Base-by-base conservation (phyloP, 768 basidiomycete genomes). In the Calocera viscosa region DNA sequence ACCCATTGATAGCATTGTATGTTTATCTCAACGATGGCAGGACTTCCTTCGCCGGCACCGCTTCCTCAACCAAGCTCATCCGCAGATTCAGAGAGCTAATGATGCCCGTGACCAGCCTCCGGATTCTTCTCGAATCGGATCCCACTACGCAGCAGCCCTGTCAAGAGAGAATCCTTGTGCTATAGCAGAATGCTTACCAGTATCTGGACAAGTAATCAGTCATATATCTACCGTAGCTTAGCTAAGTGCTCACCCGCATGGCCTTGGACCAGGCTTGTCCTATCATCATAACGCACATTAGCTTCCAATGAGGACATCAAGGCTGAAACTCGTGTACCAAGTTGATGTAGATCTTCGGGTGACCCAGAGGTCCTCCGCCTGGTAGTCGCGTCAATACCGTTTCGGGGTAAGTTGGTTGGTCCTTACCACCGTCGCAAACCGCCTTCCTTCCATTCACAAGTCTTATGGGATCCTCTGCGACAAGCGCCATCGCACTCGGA, bases 261-360 rank as follows among this genome's bases (percentile, higher is more conserved):
- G 76, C 70, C 85, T 86, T 73, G 92, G 84, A 68, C 91, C 90
- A 66, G 89, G 86, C 77, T 91, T 86, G 80, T 98, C 93, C 91
- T 93, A 67, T 65, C 67, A 69, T 65, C 66, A 68, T 26, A 47
- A 19, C 28, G 16, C 35, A 38, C 12, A 41, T 35, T n/a, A 65
- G 49, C 35, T 64, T 40, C 53, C 3, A 14, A 63, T 2, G 38
- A 38, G n/a, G 28, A 49, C 17, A 30, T 53, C 40, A 41, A 26
- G 33, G 17, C 43, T 70, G 39, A 17, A 43, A 47, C 43, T 19
- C 41, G 79, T 89, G 68, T 72, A 93, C 94, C 75, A 99, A 76
- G 79, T 98, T 98, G 76, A 99, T 93, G 74, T 84, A 98, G 68
- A 98, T 86, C 80, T 93, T 94, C 3, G 96, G 96, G 75, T 99